A percentile compares a stretch with the other conserved stretches of the same genome.
phyloP scores from a whole-genome alignment of 2,329 filamentous ascomycete species.

The Triangularia verruculosa region DNA sequence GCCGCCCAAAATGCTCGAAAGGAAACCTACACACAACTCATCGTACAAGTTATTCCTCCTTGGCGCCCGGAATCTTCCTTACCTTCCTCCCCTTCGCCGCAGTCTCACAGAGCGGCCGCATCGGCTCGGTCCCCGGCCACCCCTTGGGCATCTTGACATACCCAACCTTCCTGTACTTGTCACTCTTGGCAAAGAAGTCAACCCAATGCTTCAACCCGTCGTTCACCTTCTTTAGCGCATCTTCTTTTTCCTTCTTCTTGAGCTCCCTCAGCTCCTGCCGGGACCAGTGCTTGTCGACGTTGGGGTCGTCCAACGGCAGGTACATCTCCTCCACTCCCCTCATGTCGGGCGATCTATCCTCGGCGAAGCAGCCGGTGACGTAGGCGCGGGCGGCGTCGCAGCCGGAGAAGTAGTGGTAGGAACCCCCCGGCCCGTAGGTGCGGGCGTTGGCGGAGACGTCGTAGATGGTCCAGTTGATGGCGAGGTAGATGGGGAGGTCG shows the following conservation, averaged over 20 bases:
- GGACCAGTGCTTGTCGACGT: slow-evolving; percentile 58
- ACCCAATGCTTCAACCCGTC: slow-evolving; percentile 77
- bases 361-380: slow-evolving; percentile 87
- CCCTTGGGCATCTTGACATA: slow-evolving; percentile 60
- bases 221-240: slow-evolving; percentile 63
- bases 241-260: slow-evolving; percentile 60
- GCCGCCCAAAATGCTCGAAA: neutral
- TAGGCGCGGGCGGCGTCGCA: slow-evolving; percentile 83
- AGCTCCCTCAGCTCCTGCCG: slow-evolving; percentile 51
- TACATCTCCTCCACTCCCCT: slow-evolving; percentile 86
- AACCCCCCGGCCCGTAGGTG: slow-evolving; percentile 79
- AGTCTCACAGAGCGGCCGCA: slow-evolving; percentile 64
- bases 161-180: slow-evolving; percentile 80
- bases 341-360: slow-evolving; percentile 80
- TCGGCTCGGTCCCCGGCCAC: slow-evolving; percentile 61
- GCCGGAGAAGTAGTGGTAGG: slow-evolving; percentile 84
- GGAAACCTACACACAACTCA: neutral
- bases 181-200: slow-evolving; percentile 73
- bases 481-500: slow-evolving; percentile 78
- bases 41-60: slow-evolving; percentile 22
- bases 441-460: slow-evolving; percentile 69
- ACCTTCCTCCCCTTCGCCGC: slow-evolving; percentile 59
- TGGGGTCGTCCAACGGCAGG: slow-evolving; percentile 60
- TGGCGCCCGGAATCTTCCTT: slow-evolving; percentile 56
- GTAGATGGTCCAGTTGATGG: slow-evolving; percentile 83